Evolutionary conservation across 306 rosid genomes (phyloP), one percentile per base, ranked within the genome.

Genomic region (Quercus agrifolia): DNA sequence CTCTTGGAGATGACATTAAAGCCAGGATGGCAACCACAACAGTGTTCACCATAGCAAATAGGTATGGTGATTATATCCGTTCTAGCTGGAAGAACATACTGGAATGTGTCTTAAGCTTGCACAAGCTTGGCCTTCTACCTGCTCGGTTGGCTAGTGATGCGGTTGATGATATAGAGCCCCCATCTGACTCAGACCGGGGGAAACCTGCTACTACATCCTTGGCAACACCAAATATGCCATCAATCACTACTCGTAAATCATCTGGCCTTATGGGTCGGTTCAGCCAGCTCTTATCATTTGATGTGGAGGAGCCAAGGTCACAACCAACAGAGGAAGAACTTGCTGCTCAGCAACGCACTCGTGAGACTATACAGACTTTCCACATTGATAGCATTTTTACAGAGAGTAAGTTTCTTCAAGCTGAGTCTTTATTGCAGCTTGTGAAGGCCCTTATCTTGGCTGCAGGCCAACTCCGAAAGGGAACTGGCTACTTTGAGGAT

Each of bases 191-290:
- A 61, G 91, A 90, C 71, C 88, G 79, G 20, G 97, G 91, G 33
- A 95, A 93, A 77, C 97, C 93, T 57, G 67, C 88, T 13, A 73
- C 90, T 58, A 91, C 87, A 84, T 90, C 99, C 74, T 85, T 93
- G 63, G 90, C 99, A 57, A 87, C 93, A 28, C 89, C 93, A 79
- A 92, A 90, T 59, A 70, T 93, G 85, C 91, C 89, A 78, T 74
- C 96, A 17, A 87, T 91, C 70, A 90, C 98, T 64, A 90, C 99
- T 57, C 88, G 92, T 86, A 91, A 95, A 88, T 93, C 99, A 51
- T 95, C 97, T n/a, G 97, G 99, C 67, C 84, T 93, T 82, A 95
- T 95, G 96, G 98, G 98, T 72, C 88, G 99, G 83, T 95, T 95
- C 83, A 95, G 99, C 87, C 98, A 95, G 85, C 94, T 95, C 57